These are phyloP conservation scores for Parasitella parasitica DNA, from an alignment of 371 early-diverging fungal genomes.

Conservation along the genomic window DNA sequence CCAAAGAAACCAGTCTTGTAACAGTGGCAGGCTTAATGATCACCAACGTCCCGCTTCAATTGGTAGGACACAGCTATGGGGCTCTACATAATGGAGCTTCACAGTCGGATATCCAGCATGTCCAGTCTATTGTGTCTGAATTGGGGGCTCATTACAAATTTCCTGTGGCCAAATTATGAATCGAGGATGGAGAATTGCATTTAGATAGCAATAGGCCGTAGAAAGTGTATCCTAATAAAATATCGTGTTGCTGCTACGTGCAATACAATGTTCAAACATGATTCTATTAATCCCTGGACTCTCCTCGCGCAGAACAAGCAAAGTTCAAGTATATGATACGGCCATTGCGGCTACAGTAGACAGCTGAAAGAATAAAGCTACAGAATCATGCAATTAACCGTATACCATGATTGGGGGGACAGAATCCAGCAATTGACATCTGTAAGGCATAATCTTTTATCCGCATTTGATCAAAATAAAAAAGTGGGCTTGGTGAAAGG, in stretches of 20 bases:
- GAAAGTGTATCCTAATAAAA: too few relatives aligned
- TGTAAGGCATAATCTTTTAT: not conserved
- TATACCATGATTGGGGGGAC: too few relatives aligned
- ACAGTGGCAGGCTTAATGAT: conserved; percentile 28
- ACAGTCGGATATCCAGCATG: conserved; percentile 16
- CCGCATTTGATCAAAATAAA: not conserved
- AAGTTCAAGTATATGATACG: not conserved
- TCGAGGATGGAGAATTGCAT: not conserved
- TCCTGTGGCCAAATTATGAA: conserved; percentile 9
- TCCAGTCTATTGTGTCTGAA: conserved; percentile 11
- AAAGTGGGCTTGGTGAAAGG: not conserved
- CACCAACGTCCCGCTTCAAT: conserved; percentile 31
- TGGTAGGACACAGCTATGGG: conserved; percentile 36
- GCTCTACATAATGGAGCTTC: conserved; percentile 38
- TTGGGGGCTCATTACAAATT: conserved; percentile 15
- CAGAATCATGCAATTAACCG: too few relatives aligned
- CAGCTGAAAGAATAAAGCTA: not conserved
- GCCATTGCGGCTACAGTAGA: not conserved
- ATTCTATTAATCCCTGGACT: not conserved
- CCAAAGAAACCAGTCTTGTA: conserved; percentile 37
- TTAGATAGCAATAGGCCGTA: not conserved
- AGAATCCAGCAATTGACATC: not conserved
- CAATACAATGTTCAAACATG: not conserved
- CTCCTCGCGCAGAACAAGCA: not conserved
- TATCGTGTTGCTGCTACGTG: not conserved